Percentiles rank a stretch among this genome's conserved stretches.
These are phyloP conservation scores for Trametes sanguinea DNA, from an alignment of 768 basidiomycete species.

Conservation along the genomic window DNA sequence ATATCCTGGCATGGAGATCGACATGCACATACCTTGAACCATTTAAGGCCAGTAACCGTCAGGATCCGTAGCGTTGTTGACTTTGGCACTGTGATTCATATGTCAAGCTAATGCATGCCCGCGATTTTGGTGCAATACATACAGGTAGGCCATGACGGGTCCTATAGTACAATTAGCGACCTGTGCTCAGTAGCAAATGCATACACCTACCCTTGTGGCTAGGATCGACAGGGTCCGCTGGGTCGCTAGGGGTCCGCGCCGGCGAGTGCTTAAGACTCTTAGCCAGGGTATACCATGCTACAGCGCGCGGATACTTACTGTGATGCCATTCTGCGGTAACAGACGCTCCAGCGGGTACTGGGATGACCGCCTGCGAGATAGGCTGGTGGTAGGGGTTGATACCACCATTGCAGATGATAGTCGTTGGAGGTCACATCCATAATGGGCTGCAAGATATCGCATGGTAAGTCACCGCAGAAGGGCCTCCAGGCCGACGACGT, in stretches of 20 bases:
- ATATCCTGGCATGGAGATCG: no score
- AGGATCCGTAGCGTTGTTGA: slow-evolving; percentile 48
- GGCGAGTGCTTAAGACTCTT: slow-evolving; percentile 29
- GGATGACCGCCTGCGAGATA: slow-evolving; percentile 46
- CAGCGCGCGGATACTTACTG: slow-evolving; percentile 21
- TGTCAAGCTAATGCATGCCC: background rate
- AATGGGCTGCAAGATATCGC: slow-evolving; percentile 44
- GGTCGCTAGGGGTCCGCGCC: slow-evolving; percentile 50
- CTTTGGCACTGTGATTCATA: slow-evolving; percentile 41
- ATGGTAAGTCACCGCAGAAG: background rate
- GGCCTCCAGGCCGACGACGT: slow-evolving; percentile 28
- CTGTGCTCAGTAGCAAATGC: background rate
- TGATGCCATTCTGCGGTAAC: slow-evolving; percentile 59
- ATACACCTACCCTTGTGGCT: slow-evolving; percentile 50
- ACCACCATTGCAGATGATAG: slow-evolving; percentile 60
- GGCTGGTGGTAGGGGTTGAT: slow-evolving; percentile 56
- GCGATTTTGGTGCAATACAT: background rate
- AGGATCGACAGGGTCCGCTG: slow-evolving; percentile 49
- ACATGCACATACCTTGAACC: slow-evolving; percentile 42
- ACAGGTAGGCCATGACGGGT: slow-evolving; percentile 21
- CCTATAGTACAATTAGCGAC: background rate
- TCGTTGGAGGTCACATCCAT: slow-evolving; percentile 57
- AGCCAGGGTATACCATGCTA: background rate
- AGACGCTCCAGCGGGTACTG: slow-evolving; percentile 52
- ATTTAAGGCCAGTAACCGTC: slow-evolving; percentile 47